Evolutionary conservation across 148 eudicot species (phyloP).

Genomic region (Spergularia marina): DNA sequence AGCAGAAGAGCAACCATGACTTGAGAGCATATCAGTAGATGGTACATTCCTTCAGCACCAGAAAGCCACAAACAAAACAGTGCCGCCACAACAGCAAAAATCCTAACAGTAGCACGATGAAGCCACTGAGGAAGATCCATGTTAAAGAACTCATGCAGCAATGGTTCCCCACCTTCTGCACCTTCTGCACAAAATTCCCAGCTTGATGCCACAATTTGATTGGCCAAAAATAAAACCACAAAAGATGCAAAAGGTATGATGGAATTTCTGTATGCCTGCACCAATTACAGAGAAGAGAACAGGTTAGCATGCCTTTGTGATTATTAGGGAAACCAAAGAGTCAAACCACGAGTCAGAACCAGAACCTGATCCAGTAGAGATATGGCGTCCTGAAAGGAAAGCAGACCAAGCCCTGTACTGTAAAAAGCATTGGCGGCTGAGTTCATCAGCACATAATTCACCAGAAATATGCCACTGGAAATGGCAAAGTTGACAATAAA

Average conservation of each 20-base stretch:
- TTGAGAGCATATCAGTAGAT: conserved; percentile 71
- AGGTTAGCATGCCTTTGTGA: background rate
- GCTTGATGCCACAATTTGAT: conserved; percentile 65
- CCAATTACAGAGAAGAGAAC: background rate
- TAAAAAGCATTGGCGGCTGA: conserved; percentile 72
- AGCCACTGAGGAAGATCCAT: conserved; percentile 89
- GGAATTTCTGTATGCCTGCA: conserved; percentile 70
- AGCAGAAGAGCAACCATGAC: conserved; percentile 79
- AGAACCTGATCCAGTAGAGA: conserved; percentile 81
- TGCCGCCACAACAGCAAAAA: conserved; percentile 66
- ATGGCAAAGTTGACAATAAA: conserved; percentile 56
- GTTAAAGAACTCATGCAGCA: conserved; percentile 60
- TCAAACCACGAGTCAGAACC: conserved; percentile 11
- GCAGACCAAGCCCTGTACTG: conserved; percentile 66
- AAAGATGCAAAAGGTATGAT: conserved; percentile 51
- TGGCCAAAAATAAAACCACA: conserved; percentile 59
- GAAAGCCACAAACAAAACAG: conserved; percentile 70
- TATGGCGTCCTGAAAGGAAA: conserved; percentile 76
- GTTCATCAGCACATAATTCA: conserved; percentile 66
- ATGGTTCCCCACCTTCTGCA: conserved; percentile 52
- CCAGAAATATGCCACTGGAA: conserved; percentile 83
- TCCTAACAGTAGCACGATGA: conserved; percentile 75
- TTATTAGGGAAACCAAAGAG: background rate
- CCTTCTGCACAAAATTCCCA: conserved; percentile 65
- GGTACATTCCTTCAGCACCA: conserved; percentile 87